These are phyloP conservation scores for Ceratobasidium papillatum DNA, from an alignment of 1,284 basidiomycete species.

Conservation along the genomic window DNA sequence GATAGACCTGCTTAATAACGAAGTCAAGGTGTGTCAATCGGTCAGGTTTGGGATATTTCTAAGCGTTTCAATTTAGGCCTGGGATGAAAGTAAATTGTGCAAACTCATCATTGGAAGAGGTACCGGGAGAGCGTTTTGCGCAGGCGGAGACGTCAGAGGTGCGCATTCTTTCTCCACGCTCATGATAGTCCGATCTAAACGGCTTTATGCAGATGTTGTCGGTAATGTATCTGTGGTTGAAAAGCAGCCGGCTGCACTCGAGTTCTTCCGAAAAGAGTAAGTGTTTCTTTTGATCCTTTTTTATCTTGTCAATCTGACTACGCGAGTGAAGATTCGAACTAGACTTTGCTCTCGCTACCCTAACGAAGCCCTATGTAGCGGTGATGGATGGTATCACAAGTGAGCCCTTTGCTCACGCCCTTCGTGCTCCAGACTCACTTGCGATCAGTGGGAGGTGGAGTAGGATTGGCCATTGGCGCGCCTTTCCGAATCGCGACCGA, in stretches of 20 bases:
- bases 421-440: constrained; percentile 36
- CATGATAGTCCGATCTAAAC: background rate
- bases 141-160: constrained; percentile 94
- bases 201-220: constrained; percentile 61
- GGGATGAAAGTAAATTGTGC: constrained; percentile 77
- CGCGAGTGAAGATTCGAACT: constrained; percentile 76
- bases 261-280: constrained; percentile 92
- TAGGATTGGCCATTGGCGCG: constrained; percentile 88
- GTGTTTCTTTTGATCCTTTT: constrained; percentile 48
- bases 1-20: constrained; percentile 75
- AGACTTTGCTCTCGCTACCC: constrained; percentile 82
- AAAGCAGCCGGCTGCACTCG: constrained; percentile 70
- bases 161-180: constrained; percentile 49
- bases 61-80: constrained; percentile 64
- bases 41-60: constrained; percentile 25
- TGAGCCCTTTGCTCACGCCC: constrained; percentile 57
- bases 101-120: constrained; percentile 82
- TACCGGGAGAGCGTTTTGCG: constrained; percentile 86
- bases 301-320: constrained; percentile 25
- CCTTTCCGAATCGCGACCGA: constrained; percentile 95
- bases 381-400: constrained; percentile 92
- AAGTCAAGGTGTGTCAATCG: constrained; percentile 69
- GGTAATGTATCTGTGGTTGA: constrained; percentile 58
- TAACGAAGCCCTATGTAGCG: constrained; percentile 87
- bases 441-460: constrained; percentile 90